Percentiles rank a stretch among this genome's conserved stretches.
phyloP scores from a whole-genome alignment of 2,329 filamentous ascomycete genomes.

The Geosmithia morbida region DNA sequence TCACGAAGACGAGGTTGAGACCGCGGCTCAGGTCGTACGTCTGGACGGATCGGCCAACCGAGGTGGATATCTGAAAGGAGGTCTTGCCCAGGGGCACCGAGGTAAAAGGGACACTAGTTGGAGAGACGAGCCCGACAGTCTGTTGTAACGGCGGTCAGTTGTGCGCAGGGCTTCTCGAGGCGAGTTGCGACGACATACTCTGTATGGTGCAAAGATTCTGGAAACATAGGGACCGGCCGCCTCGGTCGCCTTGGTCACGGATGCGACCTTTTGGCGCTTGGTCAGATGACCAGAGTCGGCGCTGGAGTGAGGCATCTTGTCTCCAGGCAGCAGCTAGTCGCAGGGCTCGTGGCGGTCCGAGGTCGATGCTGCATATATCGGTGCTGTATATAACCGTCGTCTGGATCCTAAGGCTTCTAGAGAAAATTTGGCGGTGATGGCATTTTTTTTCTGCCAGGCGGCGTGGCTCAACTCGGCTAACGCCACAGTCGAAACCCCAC shows the following conservation, averaged over 20 bases:
- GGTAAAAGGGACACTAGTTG: slow-evolving; percentile 81
- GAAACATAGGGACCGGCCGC: slow-evolving; percentile 37
- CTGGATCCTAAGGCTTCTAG: not conserved
- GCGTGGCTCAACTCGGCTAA: not conserved
- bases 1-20: slow-evolving; percentile 86
- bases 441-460: slow-evolving; percentile 3
- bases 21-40: slow-evolving; percentile 90
- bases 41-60: slow-evolving; percentile 76
- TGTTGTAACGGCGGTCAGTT: slow-evolving; percentile 18
- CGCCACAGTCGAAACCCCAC: not conserved
- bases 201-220: slow-evolving; percentile 82
- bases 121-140: slow-evolving; percentile 89
- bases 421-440: slow-evolving; percentile 6
- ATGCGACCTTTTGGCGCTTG: slow-evolving; percentile 62
- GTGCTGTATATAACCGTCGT: not conserved
- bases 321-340: not conserved
- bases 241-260: slow-evolving; percentile 19
- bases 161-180: not conserved
- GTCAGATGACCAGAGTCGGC: slow-evolving; percentile 45
- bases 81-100: slow-evolving; percentile 81
- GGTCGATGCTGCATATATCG: not conserved
- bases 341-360: not conserved
- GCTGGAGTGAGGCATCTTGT: slow-evolving; percentile 39
- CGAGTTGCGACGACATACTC: slow-evolving; percentile 41
- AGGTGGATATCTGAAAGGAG: slow-evolving; percentile 95